phyloP scores from a whole-genome alignment of 2,329 filamentous ascomycete species.

The Sarocladium brachiariae region DNA sequence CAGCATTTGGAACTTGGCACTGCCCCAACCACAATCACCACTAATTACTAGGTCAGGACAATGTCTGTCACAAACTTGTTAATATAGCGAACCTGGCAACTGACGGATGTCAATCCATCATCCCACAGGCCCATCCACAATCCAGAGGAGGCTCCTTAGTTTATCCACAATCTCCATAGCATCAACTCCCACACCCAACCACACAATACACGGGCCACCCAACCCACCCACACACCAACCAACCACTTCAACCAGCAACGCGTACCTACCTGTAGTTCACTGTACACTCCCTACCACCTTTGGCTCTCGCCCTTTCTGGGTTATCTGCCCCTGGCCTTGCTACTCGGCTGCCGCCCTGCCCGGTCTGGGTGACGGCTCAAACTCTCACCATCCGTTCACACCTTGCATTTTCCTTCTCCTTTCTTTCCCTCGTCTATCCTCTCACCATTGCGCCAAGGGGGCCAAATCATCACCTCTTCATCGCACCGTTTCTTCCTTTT shows the following conservation, averaged over 20 bases:
- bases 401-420: constrained; percentile 5
- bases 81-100: no score
- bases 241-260: no score
- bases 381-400: constrained; percentile 9
- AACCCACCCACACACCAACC: no score
- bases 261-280: no score
- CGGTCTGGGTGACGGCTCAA: constrained; percentile 1
- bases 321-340: constrained; percentile 1
- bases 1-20: no score
- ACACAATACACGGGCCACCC: neutral
- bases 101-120: neutral
- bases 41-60: no score
- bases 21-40: no score
- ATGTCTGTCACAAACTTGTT: no score
- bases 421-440: constrained; percentile 2
- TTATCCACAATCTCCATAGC: constrained; percentile 8
- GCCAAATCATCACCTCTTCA: neutral
- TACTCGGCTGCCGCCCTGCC: neutral
- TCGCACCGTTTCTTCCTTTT: constrained; percentile 1
- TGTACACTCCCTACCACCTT: no score
- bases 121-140: constrained; percentile 1
- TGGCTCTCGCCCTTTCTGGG: neutral
- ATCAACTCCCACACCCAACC: neutral
- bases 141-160: neutral
- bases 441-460: neutral